These are phyloP conservation scores for Trichopus zeylanicus DNA, from an alignment of 116 monocot species.

Conservation along the genomic window DNA sequence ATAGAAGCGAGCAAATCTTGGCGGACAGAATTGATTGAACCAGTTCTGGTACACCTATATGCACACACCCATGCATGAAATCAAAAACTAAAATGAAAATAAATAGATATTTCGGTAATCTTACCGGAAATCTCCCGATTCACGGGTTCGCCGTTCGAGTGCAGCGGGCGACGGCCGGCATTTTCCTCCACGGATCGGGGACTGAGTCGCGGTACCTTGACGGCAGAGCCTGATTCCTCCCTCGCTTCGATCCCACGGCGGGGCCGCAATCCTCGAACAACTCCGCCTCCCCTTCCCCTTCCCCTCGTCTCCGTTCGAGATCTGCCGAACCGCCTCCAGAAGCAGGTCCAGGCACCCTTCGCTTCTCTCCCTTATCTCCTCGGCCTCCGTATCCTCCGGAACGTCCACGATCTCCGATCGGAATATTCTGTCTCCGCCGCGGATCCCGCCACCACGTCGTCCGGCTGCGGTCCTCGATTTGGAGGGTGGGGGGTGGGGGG, in stretches of 20 bases:
- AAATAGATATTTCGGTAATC: not conserved
- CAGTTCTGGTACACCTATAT: no score
- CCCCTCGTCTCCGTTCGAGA: constrained; percentile 9
- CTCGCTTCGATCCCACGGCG: constrained; percentile 34
- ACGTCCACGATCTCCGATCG: not conserved
- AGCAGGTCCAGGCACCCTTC: constrained; percentile 31
- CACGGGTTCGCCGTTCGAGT: constrained; percentile 1
- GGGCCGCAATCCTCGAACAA: constrained; percentile 11
- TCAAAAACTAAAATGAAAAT: no score
- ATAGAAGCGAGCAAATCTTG: no score
- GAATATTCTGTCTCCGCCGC: no score
- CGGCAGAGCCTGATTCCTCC: constrained; percentile 33
- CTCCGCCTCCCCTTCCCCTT: not conserved
- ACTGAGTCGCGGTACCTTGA: constrained; percentile 31
- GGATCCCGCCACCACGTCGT: no score
- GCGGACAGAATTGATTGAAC: no score
- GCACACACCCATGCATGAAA: no score
- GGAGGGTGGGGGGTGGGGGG: no score
- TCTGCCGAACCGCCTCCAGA: constrained; percentile 26
- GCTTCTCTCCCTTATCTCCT: constrained; percentile 2
- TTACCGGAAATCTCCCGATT: not conserved
- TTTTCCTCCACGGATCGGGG: constrained; percentile 30
- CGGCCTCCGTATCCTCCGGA: not conserved
- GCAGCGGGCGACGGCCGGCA: constrained; percentile 7
- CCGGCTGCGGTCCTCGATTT: not conserved